phyloP scores from a whole-genome alignment of 2,329 filamentous ascomycete species.

The Colletotrichum melonis region DNA sequence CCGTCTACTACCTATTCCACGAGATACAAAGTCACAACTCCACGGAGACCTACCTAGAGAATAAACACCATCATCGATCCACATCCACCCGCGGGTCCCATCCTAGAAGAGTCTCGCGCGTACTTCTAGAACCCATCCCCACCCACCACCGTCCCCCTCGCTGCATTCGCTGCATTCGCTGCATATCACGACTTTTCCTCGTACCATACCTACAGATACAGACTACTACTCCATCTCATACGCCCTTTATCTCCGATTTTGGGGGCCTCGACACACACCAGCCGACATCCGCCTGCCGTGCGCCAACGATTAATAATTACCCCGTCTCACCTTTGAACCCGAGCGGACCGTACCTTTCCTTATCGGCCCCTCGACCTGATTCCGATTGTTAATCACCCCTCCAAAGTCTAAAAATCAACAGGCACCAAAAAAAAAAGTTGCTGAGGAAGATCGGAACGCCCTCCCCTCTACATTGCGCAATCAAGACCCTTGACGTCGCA shows the following conservation, averaged over 20 bases:
- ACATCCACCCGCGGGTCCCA: not conserved
- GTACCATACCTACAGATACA: not conserved
- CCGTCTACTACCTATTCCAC: not conserved
- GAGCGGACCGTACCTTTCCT: conserved; percentile 10
- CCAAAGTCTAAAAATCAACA: conserved; percentile 8
- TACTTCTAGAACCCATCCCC: not conserved
- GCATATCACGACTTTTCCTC: conserved; percentile 4
- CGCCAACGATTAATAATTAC: conserved; percentile 28
- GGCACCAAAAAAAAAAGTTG: conserved; percentile 1
- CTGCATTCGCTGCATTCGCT: not conserved
- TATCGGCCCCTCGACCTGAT: conserved; percentile 19
- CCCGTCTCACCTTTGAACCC: conserved; percentile 6
- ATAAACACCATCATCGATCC: conserved; percentile 7
- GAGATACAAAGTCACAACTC: not conserved
- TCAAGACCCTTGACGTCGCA: conserved; percentile 14
- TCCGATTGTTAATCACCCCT: conserved; percentile 34
- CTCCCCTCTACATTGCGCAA: conserved; percentile 24
- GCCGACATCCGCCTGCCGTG: conserved; percentile 15
- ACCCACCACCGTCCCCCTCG: not conserved
- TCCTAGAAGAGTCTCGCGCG: not conserved
- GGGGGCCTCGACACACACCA: not conserved
- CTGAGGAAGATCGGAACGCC: not conserved
- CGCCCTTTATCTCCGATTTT: conserved; percentile 15
- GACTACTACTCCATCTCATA: not conserved
- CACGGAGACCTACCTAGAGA: not conserved